Conservation (phyloP, 495 filamentous ascomycete genomes). For the Aspergillus bertholletiae region DNA sequence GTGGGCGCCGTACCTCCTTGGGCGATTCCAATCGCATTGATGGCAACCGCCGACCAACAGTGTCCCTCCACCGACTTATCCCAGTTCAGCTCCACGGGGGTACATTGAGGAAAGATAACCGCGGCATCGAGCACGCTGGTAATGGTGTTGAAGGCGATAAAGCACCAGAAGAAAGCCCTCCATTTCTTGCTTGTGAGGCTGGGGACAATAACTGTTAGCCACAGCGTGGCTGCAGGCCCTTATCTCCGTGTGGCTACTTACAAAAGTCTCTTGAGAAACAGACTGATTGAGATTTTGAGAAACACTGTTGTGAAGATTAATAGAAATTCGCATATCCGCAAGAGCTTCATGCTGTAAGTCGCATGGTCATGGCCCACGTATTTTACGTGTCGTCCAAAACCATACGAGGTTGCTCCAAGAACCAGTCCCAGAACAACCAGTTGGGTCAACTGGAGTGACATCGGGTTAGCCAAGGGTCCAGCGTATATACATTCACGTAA, state of each 20-base stretch:
- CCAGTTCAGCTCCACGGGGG: neutral
- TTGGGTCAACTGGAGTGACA: neutral
- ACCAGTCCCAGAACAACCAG: slow-evolving; percentile 2
- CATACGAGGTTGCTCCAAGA: neutral
- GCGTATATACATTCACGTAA: neutral
- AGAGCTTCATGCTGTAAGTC: neutral
- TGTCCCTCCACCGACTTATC: neutral
- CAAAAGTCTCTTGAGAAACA: slow-evolving; percentile 1
- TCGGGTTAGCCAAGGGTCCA: neutral
- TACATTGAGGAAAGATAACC: slow-evolving; percentile 3
- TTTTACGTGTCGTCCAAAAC: slow-evolving; percentile 12
- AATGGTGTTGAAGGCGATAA: slow-evolving; percentile 4
- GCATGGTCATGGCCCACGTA: neutral
- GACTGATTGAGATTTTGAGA: neutral
- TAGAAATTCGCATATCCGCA: neutral
- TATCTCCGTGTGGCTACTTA: neutral
- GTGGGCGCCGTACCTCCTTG: neutral
- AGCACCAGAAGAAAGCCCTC: slow-evolving; percentile 2
- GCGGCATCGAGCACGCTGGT: slow-evolving; percentile 1
- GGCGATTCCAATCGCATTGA: slow-evolving; percentile 1
- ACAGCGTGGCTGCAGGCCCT: neutral
- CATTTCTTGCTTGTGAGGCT: slow-evolving; percentile 4
- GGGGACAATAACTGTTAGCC: neutral
- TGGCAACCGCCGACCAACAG: neutral
- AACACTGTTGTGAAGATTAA: slow-evolving; percentile 2